phyloP scores from a whole-genome alignment of 345 rosid genomes.

The Melaleuca quinquenervia region DNA sequence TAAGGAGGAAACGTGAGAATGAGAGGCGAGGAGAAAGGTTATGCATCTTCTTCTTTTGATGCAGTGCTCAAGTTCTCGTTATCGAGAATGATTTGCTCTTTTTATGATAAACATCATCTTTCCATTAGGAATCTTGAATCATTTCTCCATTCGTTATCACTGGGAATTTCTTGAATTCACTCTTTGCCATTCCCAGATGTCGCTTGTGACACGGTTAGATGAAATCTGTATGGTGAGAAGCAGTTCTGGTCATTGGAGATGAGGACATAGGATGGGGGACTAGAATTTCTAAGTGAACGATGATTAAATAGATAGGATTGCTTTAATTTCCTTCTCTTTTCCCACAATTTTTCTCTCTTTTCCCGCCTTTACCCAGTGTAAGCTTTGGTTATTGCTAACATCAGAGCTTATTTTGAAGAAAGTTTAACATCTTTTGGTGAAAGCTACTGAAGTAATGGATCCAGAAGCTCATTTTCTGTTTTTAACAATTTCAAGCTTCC shows the following conservation, averaged over 20 bases:
- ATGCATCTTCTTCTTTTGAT: background rate
- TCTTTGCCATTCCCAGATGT: background rate
- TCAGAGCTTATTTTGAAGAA: background rate
- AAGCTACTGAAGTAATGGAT: background rate
- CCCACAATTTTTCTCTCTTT: no score
- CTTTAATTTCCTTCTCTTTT: background rate
- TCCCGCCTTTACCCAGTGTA: background rate
- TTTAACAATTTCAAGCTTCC: background rate
- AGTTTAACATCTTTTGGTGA: background rate
- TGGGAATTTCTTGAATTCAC: background rate
- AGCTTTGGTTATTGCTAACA: background rate
- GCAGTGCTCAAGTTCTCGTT: background rate
- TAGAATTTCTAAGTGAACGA: background rate
- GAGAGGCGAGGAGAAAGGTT: constrained; percentile 82
- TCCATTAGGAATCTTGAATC: background rate
- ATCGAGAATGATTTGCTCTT: background rate
- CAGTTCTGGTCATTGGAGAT: background rate
- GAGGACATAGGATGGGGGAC: background rate
- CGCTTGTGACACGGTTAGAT: background rate
- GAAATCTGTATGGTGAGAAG: background rate
- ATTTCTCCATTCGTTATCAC: background rate
- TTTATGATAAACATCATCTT: background rate
- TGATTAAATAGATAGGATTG: background rate
- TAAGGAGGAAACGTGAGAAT: constrained; percentile 74
- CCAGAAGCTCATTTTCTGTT: background rate